Evolutionary conservation across 2,329 filamentous ascomycete genomes (phyloP), one percentile per base, ranked within the genome.

Genomic region (Mycosphaerella sp.): DNA sequence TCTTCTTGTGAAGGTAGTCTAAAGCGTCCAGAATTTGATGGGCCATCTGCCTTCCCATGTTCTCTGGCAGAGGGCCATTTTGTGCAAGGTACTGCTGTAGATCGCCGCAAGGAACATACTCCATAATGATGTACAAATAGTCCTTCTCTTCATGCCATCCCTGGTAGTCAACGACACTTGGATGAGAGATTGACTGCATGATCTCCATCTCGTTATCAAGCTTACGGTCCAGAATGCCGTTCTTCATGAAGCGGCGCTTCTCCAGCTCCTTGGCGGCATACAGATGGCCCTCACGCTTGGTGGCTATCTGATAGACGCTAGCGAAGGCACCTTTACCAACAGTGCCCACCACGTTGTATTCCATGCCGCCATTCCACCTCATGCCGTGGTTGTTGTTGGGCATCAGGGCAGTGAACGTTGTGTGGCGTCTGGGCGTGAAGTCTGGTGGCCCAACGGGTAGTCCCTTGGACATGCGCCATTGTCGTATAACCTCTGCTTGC

Each of bases 121-220:
- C 93, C 93, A 98, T 98, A 66, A 97, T 91, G 68, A 98, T 95
- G 66, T 96, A 90, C 4, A 96, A 77, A 65, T 89, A 77, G 35
- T 87, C 77, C 40, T 84, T 81, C 74, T 87, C 84, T 58, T 95
- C 89, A 59, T 93, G 80, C 64, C 93, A 87, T 62, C 95, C 89
- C 49, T 94, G 81, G 65, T 93, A 98, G 57, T 87, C 81, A 37
- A 98, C 91, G 61, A 98, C 90, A 62, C 97, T 91, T 2, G 82
- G 80, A 73, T 98, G 93, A 48, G 84, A 76, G 45, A 97, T 79
- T 48, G 77, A 79, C 63, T 85, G 82, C 89, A 98, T 97, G 62
- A 98, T 97, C 59, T 82, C 86, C 85, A 98, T 91, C 71, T 98
- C 93, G 62, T 94, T 96, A 65, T 96, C 88, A 12, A 97, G 86